Conservation (phyloP, 805 yeast species). For the Yarrowia yakushimensis region DNA sequence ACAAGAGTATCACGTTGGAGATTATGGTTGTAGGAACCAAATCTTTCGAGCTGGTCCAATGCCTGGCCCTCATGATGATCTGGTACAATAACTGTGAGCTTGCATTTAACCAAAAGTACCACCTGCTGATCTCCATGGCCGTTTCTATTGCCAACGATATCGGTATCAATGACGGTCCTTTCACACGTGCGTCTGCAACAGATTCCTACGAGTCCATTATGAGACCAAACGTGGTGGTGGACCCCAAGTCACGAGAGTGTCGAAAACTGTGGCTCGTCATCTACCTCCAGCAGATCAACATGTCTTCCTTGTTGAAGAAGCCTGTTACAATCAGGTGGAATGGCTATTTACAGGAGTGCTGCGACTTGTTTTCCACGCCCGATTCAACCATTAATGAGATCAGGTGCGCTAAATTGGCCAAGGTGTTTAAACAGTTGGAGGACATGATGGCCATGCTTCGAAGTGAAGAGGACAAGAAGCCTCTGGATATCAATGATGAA, state of each 20-base stretch:
- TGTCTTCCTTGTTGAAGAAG: conserved; percentile 63
- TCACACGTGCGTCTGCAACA: conserved; percentile 31
- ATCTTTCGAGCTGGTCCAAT: conserved; percentile 61
- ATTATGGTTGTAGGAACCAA: conserved; percentile 68
- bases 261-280: conserved; percentile 53
- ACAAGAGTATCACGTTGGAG: conserved; percentile 41
- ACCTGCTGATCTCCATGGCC: conserved; percentile 61
- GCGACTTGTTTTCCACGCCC: conserved; percentile 45
- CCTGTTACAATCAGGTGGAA: conserved; percentile 47
- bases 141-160: conserved; percentile 70
- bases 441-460: conserved; percentile 46
- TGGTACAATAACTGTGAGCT: conserved; percentile 88
- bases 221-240: conserved; percentile 42
- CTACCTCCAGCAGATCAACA: conserved; percentile 60
- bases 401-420: conserved; percentile 55
- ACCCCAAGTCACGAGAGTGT: conserved; percentile 46
- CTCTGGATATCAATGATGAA: conserved; percentile 39
- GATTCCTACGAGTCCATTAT: conserved; percentile 35
- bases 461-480: conserved; percentile 33
- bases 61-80: conserved; percentile 55
- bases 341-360: conserved; percentile 60
- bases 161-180: conserved; percentile 50
- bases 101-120: conserved; percentile 74
- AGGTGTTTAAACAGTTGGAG: conserved; percentile 59
- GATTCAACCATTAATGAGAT: conserved; percentile 38